A percentile compares a stretch with the other conserved stretches of the same genome.
phyloP scores from a whole-genome alignment of 371 early-diverging fungal genomes.

The Mucor irregularis region DNA sequence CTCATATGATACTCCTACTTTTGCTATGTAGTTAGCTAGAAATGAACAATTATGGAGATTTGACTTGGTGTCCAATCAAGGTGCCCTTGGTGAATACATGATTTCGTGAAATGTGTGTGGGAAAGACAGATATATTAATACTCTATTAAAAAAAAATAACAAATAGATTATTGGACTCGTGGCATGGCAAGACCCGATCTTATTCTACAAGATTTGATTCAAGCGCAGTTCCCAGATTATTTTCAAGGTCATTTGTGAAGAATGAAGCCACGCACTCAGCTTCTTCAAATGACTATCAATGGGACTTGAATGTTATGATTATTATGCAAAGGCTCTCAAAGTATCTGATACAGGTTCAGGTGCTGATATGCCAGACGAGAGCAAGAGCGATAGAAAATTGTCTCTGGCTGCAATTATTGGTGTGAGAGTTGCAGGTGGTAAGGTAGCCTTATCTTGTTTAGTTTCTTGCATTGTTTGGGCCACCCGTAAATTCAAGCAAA shows the following conservation, averaged over 20 bases:
- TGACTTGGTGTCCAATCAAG: constrained; percentile 24
- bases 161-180: constrained; percentile 33
- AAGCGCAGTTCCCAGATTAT: constrained; percentile 35
- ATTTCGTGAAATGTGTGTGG: too few relatives aligned
- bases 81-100: constrained; percentile 25
- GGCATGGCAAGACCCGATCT: constrained; percentile 37
- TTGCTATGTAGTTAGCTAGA: too few relatives aligned
- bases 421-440: constrained; percentile 21
- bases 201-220: constrained; percentile 30
- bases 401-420: constrained; percentile 24
- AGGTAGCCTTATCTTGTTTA: constrained; percentile 22
- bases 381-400: neutral
- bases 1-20: constrained; percentile 28
- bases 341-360: constrained; percentile 8
- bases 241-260: constrained; percentile 27
- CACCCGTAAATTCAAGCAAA: constrained; percentile 22
- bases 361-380: constrained; percentile 8
- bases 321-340: constrained; percentile 1
- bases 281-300: constrained; percentile 12
- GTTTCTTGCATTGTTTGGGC: constrained; percentile 6
- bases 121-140: neutral
- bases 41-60: constrained; percentile 27
- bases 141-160: too few relatives aligned
- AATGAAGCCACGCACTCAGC: constrained; percentile 12
- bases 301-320: constrained; percentile 21